phyloP scores from a whole-genome alignment of 441 rosid genomes.

The Eugenia klotzschiana region DNA sequence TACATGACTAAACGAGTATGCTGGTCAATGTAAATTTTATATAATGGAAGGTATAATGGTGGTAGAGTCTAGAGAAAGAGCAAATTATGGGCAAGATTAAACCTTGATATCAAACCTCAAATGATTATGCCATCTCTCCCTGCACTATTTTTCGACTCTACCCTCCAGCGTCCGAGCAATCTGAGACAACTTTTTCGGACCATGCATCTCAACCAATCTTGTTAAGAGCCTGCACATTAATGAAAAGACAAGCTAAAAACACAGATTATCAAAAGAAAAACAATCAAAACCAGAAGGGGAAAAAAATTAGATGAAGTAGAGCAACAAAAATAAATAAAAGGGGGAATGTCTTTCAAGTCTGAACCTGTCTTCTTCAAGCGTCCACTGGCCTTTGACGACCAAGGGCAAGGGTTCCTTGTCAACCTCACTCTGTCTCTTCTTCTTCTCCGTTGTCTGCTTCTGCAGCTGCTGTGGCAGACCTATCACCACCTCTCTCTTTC shows the following conservation, averaged over 20 bases:
- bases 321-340: neutral
- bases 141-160: neutral
- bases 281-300: neutral
- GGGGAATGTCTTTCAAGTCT: neutral
- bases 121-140: neutral
- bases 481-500: neutral
- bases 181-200: neutral
- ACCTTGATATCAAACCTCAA: neutral
- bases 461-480: neutral
- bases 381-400: constrained; percentile 72
- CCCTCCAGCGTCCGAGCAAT: neutral
- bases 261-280: neutral
- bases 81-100: neutral
- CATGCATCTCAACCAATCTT: neutral
- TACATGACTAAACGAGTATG: neutral
- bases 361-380: constrained; percentile 49
- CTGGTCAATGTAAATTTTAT: neutral
- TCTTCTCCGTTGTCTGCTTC: neutral
- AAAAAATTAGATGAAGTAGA: neutral
- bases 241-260: neutral
- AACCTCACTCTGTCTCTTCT: constrained; percentile 12
- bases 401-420: constrained; percentile 4
- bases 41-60: neutral
- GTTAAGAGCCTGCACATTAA: neutral
- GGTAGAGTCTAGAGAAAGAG: neutral